A percentile compares a stretch with the other conserved stretches of the same genome.
Conservation (phyloP, 177 flowering plant genomes). For the Vitis hybrid region DNA sequence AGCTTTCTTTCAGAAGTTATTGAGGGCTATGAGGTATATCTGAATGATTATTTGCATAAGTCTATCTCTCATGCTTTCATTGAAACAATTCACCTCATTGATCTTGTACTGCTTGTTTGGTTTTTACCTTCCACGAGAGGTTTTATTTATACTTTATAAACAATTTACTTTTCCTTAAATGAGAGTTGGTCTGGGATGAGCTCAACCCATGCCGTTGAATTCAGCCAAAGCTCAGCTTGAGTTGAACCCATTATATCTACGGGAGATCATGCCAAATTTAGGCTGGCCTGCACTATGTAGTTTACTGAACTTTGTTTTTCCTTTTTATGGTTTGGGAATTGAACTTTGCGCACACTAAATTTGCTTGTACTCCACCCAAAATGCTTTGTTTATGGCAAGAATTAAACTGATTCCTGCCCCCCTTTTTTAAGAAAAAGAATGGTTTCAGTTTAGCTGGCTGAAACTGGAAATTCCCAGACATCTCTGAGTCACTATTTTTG, state of each 20-base stretch:
- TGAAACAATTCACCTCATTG: background rate
- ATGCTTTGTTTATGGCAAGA: no score
- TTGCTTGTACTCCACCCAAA: no score
- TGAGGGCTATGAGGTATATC: slow-evolving; percentile 74
- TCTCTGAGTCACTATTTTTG: no score
- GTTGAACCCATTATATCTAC: no score
- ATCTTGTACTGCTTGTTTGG: background rate
- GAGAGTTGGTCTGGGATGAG: background rate
- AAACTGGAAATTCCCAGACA: no score
- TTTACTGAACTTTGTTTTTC: no score
- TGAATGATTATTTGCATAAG: background rate
- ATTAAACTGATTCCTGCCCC: no score
- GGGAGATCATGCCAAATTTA: no score
- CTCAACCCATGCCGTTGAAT: background rate
- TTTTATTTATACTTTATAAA: background rate
- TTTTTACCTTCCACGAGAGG: background rate
- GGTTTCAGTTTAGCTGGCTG: no score
- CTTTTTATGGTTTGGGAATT: no score
- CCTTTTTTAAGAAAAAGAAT: background rate
- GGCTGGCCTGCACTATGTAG: no score
- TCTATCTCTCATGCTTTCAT: background rate
- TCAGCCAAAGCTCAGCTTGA: background rate
- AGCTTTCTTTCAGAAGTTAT: slow-evolving; percentile 70
- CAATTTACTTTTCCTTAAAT: background rate
- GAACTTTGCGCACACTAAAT: no score